These are phyloP conservation scores for Isatis lusitanica DNA, from an alignment of 441 rosid species.

Conservation along the genomic window DNA sequence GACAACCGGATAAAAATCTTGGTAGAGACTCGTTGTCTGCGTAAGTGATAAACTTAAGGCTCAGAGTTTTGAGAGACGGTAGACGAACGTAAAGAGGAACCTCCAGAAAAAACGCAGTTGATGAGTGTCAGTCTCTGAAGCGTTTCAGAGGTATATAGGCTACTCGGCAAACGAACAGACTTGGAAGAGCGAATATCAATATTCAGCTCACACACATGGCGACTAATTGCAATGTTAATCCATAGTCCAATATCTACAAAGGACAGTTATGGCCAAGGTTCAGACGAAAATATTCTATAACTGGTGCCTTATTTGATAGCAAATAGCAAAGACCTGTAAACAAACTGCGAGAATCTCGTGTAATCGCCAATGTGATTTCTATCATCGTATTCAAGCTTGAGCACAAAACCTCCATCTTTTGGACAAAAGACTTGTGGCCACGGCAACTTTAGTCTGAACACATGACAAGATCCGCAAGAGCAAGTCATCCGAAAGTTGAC, in stretches of 20 bases:
- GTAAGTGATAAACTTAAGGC: not conserved
- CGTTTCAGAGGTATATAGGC: constrained; percentile 7
- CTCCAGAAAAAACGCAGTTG: not conserved
- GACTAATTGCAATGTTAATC: constrained; percentile 20
- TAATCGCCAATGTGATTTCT: not conserved
- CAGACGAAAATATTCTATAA: not conserved
- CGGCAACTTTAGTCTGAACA: not conserved
- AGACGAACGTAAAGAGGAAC: constrained; percentile 6
- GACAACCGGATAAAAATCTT: constrained; percentile 15
- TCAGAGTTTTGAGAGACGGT: constrained; percentile 14
- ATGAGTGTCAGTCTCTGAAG: constrained; percentile 1
- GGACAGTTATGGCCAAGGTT: not conserved
- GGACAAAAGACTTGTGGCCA: constrained; percentile 5
- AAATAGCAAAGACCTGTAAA: constrained; percentile 16
- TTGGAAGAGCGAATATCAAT: not conserved
- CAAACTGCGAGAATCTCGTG: constrained; percentile 9
- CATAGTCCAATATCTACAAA: not conserved
- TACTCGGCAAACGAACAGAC: not conserved
- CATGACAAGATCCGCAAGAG: constrained; percentile 3
- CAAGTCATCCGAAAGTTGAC: constrained; percentile 5
- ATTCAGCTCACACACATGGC: not conserved
- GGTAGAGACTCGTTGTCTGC: not conserved
- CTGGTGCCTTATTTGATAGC: constrained; percentile 10
- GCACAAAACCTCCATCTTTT: constrained; percentile 8
- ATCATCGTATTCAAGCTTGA: not conserved